Base-by-base conservation (phyloP, 768 basidiomycete genomes). In the Tylopilus rubrobrunneus region DNA sequence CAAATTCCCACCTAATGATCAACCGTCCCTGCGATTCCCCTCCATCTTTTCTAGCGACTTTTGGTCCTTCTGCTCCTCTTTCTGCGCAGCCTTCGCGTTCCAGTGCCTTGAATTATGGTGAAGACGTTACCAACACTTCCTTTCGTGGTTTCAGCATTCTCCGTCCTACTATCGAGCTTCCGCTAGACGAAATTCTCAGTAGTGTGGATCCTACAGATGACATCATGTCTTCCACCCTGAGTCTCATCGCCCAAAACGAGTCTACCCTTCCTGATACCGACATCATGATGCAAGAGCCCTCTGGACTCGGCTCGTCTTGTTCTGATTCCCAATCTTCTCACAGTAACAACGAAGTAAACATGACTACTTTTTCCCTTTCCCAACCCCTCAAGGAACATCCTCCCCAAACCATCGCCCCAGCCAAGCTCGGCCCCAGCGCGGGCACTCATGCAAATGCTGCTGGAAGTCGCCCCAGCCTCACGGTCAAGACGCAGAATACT, bases 81-180 rank as follows among this genome's bases (percentile, higher is more conserved):
- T 84, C 79, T 61, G 77, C 84, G 4, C 72, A 84, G 29, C 87
- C 87, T 1, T 81, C 87, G n/a, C 67, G 82, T 34, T 80, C 85
- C 67, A 84, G 76, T 56, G 67, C 78, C 51, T 80, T 85, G 80
- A 87, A 83, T 63, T 91, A 91, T 67, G 89, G 87, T 50, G 89
- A 91, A 71, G 88, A 84, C 45, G 75, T 84, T 62, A 80, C 73
- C 63, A 71, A 74, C 56, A 70, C 74, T 19, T 64, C 67, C 53
- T 74, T 79, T 23, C 78, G 82, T 52, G 72, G 76, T 33, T 80
- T 89, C 62, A 78, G 78, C 68, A 83, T 92, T 56, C 51, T 71
- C 21, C 83, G 89, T 11, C 91, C 89, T 0, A 92, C 91, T 41
- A 91, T 92, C 63, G 89, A 92, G 66, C 81, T 92, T 27, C 85